These are phyloP conservation scores for Apiotrichum veenhuisii DNA, from an alignment of 1,284 basidiomycete species.

Conservation along the genomic window DNA sequence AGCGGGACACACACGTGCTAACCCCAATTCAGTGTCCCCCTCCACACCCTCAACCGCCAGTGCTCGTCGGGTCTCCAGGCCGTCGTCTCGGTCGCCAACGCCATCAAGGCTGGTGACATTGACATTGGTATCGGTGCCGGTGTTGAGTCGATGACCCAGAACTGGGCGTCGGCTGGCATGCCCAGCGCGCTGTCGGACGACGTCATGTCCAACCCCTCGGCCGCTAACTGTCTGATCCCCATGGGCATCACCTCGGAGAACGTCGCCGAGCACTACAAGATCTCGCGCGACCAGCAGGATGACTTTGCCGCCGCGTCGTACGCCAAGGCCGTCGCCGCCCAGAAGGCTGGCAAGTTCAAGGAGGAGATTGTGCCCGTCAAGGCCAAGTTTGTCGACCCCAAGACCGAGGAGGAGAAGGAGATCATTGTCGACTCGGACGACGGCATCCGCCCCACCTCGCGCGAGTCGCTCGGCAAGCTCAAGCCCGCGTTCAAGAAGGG, in stretches of 20 bases:
- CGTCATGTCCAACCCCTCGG: slow-evolving; percentile 71
- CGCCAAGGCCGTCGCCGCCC: slow-evolving; percentile 78
- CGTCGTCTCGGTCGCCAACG: slow-evolving; percentile 82
- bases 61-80: slow-evolving; percentile 90
- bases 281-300: slow-evolving; percentile 81
- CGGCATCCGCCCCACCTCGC: slow-evolving; percentile 85
- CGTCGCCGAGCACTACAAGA: slow-evolving; percentile 74
- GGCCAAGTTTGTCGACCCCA: slow-evolving; percentile 67
- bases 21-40: slow-evolving; percentile 52
- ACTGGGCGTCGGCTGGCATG: slow-evolving; percentile 68
- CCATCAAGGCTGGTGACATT: slow-evolving; percentile 78
- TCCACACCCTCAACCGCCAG: slow-evolving; percentile 91
- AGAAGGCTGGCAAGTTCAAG: slow-evolving; percentile 85
- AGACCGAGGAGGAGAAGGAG: slow-evolving; percentile 74
- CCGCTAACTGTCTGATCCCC: slow-evolving; percentile 88
- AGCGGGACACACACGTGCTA: not conserved
- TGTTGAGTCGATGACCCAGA: slow-evolving; percentile 91
- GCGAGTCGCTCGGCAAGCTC: slow-evolving; percentile 78
- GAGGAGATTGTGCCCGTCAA: slow-evolving; percentile 85
- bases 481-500: slow-evolving; percentile 88
- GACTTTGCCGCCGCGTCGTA: slow-evolving; percentile 75
- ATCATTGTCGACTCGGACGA: slow-evolving; percentile 84
- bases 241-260: slow-evolving; percentile 99
- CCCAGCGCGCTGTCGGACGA: slow-evolving; percentile 74
- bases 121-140: slow-evolving; percentile 93